Percentiles rank a stretch among this genome's conserved stretches.
Evolutionary conservation across 306 rosid species (phyloP).

Genomic region (Hippophae rhamnoides): DNA sequence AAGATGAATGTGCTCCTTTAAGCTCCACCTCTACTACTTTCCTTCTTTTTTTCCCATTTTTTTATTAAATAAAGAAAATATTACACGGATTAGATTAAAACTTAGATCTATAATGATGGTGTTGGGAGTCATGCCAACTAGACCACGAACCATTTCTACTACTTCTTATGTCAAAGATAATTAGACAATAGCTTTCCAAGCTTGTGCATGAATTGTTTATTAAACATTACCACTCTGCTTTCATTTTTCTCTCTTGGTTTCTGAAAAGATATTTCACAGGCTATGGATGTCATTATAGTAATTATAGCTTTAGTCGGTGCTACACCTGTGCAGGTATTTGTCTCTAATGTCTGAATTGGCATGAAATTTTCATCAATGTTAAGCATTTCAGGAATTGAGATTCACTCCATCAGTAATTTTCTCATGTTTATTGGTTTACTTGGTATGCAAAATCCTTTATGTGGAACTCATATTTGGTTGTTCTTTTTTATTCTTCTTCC

Average conservation of each 20-base stretch:
- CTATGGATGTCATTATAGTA: slow-evolving; percentile 65
- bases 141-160: slow-evolving; percentile 16
- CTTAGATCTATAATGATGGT: too few species aligned
- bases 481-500: slow-evolving; percentile 21
- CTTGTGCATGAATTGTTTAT: neutral
- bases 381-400: neutral
- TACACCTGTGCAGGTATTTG: slow-evolving; percentile 77
- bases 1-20: slow-evolving; percentile 97
- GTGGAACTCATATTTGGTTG: slow-evolving; percentile 21
- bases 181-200: slow-evolving; percentile 3
- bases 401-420: slow-evolving; percentile 10
- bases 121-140: too few species aligned
- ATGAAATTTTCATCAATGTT: slow-evolving; percentile 10
- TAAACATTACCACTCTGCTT: slow-evolving; percentile 9
- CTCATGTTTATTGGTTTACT: slow-evolving; percentile 14
- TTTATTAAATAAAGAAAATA: too few species aligned
- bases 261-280: slow-evolving; percentile 35
- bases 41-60: too few species aligned
- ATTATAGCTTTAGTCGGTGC: slow-evolving; percentile 72
- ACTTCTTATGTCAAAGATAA: slow-evolving; percentile 81
- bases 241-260: slow-evolving; percentile 1
- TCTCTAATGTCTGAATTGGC: neutral
- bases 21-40: slow-evolving; percentile 41
- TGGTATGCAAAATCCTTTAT: slow-evolving; percentile 18
- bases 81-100: too few species aligned